Evolutionary conservation across 176 grass and related monocot species (phyloP), one percentile per base, ranked within the genome.

Genomic region (Chloris gayana): DNA sequence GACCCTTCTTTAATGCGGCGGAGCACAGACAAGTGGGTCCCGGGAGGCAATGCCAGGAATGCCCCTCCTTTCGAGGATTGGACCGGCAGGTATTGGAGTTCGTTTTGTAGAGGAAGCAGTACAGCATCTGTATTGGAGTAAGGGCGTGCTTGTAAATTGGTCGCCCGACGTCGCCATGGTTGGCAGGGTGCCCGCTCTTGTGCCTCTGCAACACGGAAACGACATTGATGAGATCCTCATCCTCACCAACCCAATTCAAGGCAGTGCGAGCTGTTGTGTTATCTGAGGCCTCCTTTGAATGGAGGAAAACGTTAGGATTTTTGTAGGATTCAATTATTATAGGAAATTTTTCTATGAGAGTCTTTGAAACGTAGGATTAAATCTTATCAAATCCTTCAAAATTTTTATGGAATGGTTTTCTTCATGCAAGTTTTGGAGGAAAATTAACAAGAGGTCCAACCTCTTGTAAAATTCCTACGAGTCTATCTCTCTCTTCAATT

Each of bases 1-100:
- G 0, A 57, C 33, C 2, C 33, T 46, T 2, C 83, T 87, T 87
- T 87, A 87, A 72, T 87, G 66, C 57, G 4, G 22, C 12, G 45
- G 73, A 37, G 6, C 66, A 15, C 1, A 34, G 54, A 10, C 73
- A 72, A 42, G 14, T 61, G 29, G 64, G 5, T 0, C 24, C 25
- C 58, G 11, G 11, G 0, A 10, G 0, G 15, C 4, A 14, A 22
- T 57, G 47, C 60, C 71, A 44, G 41, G 2, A 59, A 69, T 75
- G 4, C 77, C 84, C 84, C 62, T 58, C 18, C 44, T 4, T 11
- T 50, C 47, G 34, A 49, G 3, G 38, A 2, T 70, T 70, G 38
- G 14, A 59, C 35, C 5, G 21, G 2, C 32, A 21, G 22, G 34
- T 37, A 37, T 37, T 37, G 35, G 3, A 37, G 35, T 37, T 37